Base-by-base conservation (phyloP, 495 filamentous ascomycete genomes). In the Trichoderma orchidacearum region DNA sequence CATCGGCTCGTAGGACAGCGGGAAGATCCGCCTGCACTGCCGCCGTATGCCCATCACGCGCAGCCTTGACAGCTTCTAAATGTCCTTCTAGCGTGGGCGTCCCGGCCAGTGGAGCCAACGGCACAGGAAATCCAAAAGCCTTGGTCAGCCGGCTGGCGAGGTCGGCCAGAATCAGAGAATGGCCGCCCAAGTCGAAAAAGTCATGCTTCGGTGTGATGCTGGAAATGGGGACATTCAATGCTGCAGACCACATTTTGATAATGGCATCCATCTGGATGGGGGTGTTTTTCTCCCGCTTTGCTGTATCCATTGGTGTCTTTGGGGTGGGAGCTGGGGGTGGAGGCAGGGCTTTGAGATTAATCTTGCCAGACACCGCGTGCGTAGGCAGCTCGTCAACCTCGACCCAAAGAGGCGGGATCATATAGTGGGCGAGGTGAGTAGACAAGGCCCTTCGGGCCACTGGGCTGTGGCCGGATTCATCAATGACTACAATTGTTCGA, bases 181-280 rank as follows among this genome's bases (percentile, higher is more conserved):
- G 84, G 1, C 84, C 84, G n/a, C 84, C 84, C 3, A 85, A 64
- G 59, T 85, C 82, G 61, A 86, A 87, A 66, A 85, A 87, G 59
- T 80, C 80, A 59, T 84, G 78, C 59, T 83, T 79, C 2, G 81
- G 70, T 58, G 78, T 82, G 12, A 87, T 66, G 30, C 72, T 66
- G 13, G 64, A 65, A 36, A 69, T 69, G 4, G 80, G 71, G 0
- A 80, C 72, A 51, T 82, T 80, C 13, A 87, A 70, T 17, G 78
- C 73, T 17, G 73, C 64, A 3, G 81, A 79, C 84, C 84, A 87
- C 41, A 80, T 69, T 32, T 76, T 70, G 0, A 79, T 76, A 38
- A 87, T 77, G 9, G 79, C 70, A 29, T 80, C 69, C 50, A 55
- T 55, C 53, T 34, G 35, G 53, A 81, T 66, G 28, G 64, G 66